Evolutionary conservation across 2,329 filamentous ascomycete genomes (phyloP).

Genomic region (Septoria linicola): DNA sequence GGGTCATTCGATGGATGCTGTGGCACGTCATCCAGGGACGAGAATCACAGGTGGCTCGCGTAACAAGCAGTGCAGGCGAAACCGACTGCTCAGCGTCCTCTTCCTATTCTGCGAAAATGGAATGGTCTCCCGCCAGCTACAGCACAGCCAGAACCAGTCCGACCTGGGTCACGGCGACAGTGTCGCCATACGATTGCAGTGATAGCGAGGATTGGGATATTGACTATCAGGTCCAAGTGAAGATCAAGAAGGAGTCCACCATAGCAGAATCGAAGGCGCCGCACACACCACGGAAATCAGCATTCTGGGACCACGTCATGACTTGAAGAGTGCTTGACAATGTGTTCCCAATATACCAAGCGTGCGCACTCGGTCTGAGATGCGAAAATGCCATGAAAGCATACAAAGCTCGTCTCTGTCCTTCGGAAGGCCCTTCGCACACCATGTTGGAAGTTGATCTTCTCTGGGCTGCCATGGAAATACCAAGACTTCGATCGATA

Average conservation of each 20-base stretch:
- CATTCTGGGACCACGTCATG: constrained; percentile 13
- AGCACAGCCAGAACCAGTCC: constrained; percentile 3
- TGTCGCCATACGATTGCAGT: constrained; percentile 11
- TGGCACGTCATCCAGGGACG: constrained; percentile 24
- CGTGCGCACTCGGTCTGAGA: too few species aligned
- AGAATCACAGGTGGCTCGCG: constrained; percentile 8
- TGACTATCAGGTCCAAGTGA: background rate
- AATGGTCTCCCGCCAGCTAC: constrained; percentile 7
- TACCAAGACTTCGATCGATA: too few species aligned
- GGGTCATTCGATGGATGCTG: constrained; percentile 29
- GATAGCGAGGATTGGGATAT: constrained; percentile 20
- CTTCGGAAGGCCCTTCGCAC: too few species aligned
- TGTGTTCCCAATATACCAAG: background rate
- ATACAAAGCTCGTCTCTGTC: too few species aligned
- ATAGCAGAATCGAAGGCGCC: background rate
- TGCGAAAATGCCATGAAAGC: too few species aligned
- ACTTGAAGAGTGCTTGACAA: background rate
- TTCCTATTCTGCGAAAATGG: constrained; percentile 15
- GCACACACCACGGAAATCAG: background rate
- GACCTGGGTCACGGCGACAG: constrained; percentile 1
- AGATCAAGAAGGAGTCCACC: background rate
- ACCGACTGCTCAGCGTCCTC: constrained; percentile 20
- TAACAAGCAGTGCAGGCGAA: constrained; percentile 20
- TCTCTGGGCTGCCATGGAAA: too few species aligned
- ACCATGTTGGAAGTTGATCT: too few species aligned